Conservation (phyloP, 2,329 filamentous ascomycete genomes). For the Verticillium tricorpus region DNA sequence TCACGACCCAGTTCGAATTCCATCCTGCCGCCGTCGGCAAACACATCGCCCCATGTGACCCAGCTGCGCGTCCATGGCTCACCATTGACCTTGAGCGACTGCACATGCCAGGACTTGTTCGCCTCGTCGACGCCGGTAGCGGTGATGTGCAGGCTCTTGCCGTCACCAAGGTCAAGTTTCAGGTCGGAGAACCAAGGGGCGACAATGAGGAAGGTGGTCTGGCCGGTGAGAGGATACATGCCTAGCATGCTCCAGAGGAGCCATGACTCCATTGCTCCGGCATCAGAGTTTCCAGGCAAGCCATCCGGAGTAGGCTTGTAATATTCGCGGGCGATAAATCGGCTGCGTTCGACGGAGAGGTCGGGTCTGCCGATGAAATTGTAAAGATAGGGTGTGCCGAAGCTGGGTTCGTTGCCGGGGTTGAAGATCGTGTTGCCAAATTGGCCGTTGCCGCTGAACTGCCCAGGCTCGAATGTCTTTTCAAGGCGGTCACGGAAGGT, state of each 20-base stretch:
- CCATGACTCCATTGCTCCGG: conserved; percentile 70
- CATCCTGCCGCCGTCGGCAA: conserved; percentile 56
- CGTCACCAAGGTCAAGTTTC: conserved; percentile 52
- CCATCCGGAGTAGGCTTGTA: conserved; percentile 52
- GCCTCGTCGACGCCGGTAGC: conserved; percentile 43
- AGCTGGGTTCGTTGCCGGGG: conserved; percentile 63
- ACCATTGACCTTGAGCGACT: conserved; percentile 63
- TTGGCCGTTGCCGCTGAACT: conserved; percentile 32
- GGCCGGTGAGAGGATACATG: conserved; percentile 63
- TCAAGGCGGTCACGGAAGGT: conserved; percentile 55
- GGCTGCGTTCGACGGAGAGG: conserved; percentile 53
- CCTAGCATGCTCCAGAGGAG: conserved; percentile 66
- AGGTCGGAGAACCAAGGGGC: conserved; percentile 60
- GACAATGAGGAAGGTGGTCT: conserved; percentile 62
- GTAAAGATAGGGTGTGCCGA: conserved; percentile 65
- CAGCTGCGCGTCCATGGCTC: conserved; percentile 57
- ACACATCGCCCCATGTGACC: conserved; percentile 63
- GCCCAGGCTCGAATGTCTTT: conserved; percentile 52
- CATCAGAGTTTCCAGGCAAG: conserved; percentile 66
- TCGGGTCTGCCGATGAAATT: conserved; percentile 62
- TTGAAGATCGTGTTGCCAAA: conserved; percentile 59
- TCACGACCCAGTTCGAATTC: conserved; percentile 58
- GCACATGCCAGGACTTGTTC: conserved; percentile 50
- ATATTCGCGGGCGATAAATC: conserved; percentile 54
- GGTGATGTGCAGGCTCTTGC: conserved; percentile 50